phyloP scores from a whole-genome alignment of 371 early-diverging fungal species.

The Fennellomyces sp. region DNA sequence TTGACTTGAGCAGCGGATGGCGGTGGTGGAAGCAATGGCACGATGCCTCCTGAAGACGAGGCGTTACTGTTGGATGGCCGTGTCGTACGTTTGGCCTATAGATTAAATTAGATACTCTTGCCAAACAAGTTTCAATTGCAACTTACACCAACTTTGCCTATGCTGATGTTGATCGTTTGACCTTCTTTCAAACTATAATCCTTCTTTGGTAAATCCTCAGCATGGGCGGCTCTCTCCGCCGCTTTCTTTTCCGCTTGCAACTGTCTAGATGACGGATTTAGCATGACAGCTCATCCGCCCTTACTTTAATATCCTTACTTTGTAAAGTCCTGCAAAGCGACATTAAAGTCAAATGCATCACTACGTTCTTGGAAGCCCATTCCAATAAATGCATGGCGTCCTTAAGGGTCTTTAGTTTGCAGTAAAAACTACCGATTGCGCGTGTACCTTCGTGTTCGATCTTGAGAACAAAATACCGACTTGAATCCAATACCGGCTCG shows the following conservation, averaged over 20 bases:
- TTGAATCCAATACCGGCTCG: slow-evolving; percentile 89
- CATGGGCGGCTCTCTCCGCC: slow-evolving; percentile 46
- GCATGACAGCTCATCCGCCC: background rate
- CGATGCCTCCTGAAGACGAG: slow-evolving; percentile 16
- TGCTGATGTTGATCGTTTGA: slow-evolving; percentile 79
- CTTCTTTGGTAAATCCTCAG: slow-evolving; percentile 57
- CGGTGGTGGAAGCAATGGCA: slow-evolving; percentile 56
- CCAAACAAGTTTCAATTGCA: background rate
- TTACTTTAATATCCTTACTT: slow-evolving; percentile 44
- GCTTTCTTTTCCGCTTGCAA: slow-evolving; percentile 61
- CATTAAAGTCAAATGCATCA: slow-evolving; percentile 93
- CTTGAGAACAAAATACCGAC: slow-evolving; percentile 91
- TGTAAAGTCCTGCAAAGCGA: slow-evolving; percentile 83
- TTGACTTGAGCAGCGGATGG: slow-evolving; percentile 58
- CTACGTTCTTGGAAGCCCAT: slow-evolving; percentile 88
- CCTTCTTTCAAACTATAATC: slow-evolving; percentile 89
- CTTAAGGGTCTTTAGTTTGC: slow-evolving; percentile 24
- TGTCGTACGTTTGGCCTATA: slow-evolving; percentile 8
- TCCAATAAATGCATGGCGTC: slow-evolving; percentile 88
- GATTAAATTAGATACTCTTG: background rate
- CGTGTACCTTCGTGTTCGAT: slow-evolving; percentile 75
- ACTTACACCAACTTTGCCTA: slow-evolving; percentile 65
- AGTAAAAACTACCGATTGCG: background rate
- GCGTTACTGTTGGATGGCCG: background rate
- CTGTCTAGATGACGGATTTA: slow-evolving; percentile 42